These are phyloP conservation scores for Mycena olivaceomarginata DNA, from an alignment of 768 basidiomycete species.

Conservation along the genomic window DNA sequence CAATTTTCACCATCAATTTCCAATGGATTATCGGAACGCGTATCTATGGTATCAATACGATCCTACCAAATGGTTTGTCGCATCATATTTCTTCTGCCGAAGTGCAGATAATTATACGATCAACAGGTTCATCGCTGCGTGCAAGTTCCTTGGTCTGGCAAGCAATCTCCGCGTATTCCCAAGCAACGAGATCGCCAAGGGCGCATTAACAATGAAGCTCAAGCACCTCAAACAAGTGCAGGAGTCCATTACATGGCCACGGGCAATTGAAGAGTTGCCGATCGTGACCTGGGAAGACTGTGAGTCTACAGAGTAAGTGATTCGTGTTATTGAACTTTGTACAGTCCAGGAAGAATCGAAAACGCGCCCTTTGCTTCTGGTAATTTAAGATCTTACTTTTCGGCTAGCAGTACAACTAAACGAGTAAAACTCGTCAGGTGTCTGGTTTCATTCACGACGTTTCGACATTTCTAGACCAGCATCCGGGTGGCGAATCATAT, in stretches of 20 bases:
- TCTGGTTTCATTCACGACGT: constrained; percentile 94
- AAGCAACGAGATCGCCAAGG: constrained; percentile 91
- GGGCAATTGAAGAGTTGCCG: constrained; percentile 75
- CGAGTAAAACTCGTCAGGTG: constrained; percentile 51
- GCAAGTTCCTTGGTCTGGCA: constrained; percentile 81
- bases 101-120: constrained; percentile 85
- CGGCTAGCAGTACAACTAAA: background rate
- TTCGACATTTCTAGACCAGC: constrained; percentile 81
- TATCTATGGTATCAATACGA: constrained; percentile 84
- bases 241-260: constrained; percentile 80
- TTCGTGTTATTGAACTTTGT: constrained; percentile 2
- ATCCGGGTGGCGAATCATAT: constrained; percentile 85
- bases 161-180: constrained; percentile 90
- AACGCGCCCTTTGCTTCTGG: constrained; percentile 78
- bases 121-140: constrained; percentile 87
- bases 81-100: background rate
- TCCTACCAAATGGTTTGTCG: constrained; percentile 72
- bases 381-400: constrained; percentile 7
- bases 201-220: constrained; percentile 88
- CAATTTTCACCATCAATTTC: constrained; percentile 95
- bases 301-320: constrained; percentile 58
- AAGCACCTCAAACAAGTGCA: constrained; percentile 81
- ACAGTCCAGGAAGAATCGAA: constrained; percentile 82
- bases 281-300: constrained; percentile 90
- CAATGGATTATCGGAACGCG: constrained; percentile 91